phyloP scores from a whole-genome alignment of 306 rosid species.

The Hylodesmum podocarpum region DNA sequence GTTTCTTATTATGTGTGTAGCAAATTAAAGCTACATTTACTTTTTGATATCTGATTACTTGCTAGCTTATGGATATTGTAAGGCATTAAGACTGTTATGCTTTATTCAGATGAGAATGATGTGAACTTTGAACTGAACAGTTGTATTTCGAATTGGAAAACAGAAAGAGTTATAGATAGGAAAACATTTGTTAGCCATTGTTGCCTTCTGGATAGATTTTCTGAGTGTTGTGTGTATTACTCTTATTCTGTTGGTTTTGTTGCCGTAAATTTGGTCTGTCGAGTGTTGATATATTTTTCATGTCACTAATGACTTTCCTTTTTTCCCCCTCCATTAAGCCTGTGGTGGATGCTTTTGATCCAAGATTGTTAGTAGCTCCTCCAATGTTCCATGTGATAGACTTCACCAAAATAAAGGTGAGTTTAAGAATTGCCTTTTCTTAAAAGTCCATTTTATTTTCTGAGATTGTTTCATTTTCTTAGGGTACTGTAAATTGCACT shows the following conservation, averaged over 20 bases:
- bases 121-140: slow-evolving; percentile 4
- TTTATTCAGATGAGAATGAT: slow-evolving; percentile 12
- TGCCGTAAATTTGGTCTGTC: slow-evolving; percentile 11
- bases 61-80: background rate
- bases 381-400: slow-evolving; percentile 77
- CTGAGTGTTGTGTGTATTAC: slow-evolving; percentile 16
- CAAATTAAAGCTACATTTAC: slow-evolving; percentile 11
- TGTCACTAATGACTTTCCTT: background rate
- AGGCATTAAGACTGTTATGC: background rate
- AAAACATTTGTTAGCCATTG: background rate
- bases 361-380: slow-evolving; percentile 86
- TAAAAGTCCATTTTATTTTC: background rate
- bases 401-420: slow-evolving; percentile 79
- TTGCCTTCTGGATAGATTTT: background rate
- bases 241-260: slow-evolving; percentile 16
- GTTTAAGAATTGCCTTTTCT: slow-evolving; percentile 26
- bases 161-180: background rate
- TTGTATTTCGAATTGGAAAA: background rate
- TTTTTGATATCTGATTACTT: background rate
- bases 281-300: background rate
- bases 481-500: background rate
- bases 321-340: slow-evolving; percentile 58
- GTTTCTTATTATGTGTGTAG: background rate
- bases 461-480: background rate
- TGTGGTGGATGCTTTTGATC: slow-evolving; percentile 99